phyloP scores from a whole-genome alignment of 2,329 filamentous ascomycete genomes.

The Lizonia empirigonia region DNA sequence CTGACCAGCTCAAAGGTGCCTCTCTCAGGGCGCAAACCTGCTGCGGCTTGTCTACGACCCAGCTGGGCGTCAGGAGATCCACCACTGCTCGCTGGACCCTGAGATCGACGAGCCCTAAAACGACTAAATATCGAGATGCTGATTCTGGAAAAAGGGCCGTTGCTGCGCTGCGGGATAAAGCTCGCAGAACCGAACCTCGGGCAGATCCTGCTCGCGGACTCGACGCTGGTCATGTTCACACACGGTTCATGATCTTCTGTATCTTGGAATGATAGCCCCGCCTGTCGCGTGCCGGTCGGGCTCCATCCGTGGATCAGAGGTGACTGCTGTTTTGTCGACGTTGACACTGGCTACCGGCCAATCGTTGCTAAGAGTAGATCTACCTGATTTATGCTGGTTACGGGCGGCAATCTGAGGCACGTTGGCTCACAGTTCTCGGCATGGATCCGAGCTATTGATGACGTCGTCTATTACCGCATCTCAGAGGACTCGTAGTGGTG shows the following conservation, averaged over 20 bases:
- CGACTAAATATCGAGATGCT: background rate
- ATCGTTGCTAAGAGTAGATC: conserved; percentile 7
- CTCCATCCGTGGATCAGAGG: conserved; percentile 1
- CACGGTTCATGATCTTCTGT: conserved; percentile 1
- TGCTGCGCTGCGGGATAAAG: background rate
- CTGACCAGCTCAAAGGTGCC: background rate
- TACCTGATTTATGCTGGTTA: conserved; percentile 1
- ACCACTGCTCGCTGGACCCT: conserved; percentile 9
- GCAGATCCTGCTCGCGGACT: background rate
- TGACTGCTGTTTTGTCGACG: conserved; percentile 13
- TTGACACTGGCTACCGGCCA: conserved; percentile 1
- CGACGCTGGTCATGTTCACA: conserved; percentile 2
- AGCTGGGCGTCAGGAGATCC: conserved; percentile 12
- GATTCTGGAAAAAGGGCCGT: background rate
- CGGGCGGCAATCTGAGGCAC: conserved; percentile 8
- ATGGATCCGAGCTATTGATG: background rate
- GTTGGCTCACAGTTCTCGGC: conserved; percentile 13
- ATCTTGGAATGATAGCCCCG: background rate
- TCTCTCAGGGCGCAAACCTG: conserved; percentile 8
- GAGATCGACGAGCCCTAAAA: conserved; percentile 1
- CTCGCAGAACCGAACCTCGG: background rate
- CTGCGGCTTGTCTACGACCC: conserved; percentile 14
- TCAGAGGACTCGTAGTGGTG: background rate
- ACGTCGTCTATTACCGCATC: conserved; percentile 1
- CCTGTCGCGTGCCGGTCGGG: conserved; percentile 13